Evolutionary conservation across 1,139 yeast species (phyloP).

Genomic region (Starmera stellimalicola): DNA sequence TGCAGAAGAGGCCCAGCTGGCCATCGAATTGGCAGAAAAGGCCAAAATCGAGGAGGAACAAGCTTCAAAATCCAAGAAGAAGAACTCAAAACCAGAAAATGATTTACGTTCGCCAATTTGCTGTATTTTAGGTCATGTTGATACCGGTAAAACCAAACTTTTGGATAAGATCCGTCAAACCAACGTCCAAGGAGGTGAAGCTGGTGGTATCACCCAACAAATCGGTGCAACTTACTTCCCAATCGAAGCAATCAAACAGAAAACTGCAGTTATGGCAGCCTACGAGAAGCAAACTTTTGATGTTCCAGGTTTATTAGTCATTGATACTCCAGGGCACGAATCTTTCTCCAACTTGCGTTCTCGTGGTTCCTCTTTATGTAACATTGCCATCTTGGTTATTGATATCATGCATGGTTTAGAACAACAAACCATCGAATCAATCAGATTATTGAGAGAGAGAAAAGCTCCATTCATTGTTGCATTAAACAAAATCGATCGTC

Average conservation of each 20-base stretch:
- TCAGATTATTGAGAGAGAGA: slow-evolving; percentile 84
- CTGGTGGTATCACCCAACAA: slow-evolving; percentile 99
- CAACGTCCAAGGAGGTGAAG: slow-evolving; percentile 99
- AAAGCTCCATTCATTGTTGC: slow-evolving; percentile 98
- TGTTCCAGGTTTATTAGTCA: slow-evolving; percentile 92
- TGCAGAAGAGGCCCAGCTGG: slow-evolving; percentile 18
- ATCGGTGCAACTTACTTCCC: slow-evolving; percentile 99
- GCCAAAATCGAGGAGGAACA: slow-evolving; percentile 16
- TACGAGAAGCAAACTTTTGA: slow-evolving; percentile 81
- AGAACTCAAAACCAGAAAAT: slow-evolving; percentile 21
- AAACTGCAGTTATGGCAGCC: slow-evolving; percentile 84
- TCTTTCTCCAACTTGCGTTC: slow-evolving; percentile 95
- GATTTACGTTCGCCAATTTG: slow-evolving; percentile 97
- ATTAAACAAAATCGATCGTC: slow-evolving; percentile 91
- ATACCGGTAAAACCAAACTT: slow-evolving; percentile 96
- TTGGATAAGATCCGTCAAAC: slow-evolving; percentile 97
- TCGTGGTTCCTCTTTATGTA: slow-evolving; percentile 98
- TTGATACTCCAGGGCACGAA: slow-evolving; percentile 99
- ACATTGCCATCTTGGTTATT: slow-evolving; percentile 94
- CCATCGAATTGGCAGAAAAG: slow-evolving; percentile 21
- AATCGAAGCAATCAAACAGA: slow-evolving; percentile 81
- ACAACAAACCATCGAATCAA: slow-evolving; percentile 93
- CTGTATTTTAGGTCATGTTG: slow-evolving; percentile 98
- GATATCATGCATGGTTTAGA: slow-evolving; percentile 99
- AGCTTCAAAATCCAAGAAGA: slow-evolving; percentile 18